A percentile compares a stretch with the other conserved stretches of the same genome.
Conservation (phyloP, 352 stramenopile genomes). For the Phytophthora idaei region DNA sequence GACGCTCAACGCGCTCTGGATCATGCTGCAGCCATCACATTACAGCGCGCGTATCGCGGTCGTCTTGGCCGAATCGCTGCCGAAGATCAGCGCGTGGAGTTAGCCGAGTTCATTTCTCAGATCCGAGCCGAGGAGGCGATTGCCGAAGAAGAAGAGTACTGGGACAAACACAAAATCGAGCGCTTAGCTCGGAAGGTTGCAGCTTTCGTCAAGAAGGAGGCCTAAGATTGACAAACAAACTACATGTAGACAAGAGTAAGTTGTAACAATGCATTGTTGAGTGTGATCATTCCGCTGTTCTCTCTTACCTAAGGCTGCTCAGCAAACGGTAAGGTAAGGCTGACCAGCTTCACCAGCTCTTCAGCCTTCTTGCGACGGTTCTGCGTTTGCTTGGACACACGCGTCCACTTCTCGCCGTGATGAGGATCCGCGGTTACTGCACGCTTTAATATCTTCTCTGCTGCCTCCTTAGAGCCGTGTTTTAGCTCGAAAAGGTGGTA, state of each 20-base stretch:
- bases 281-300: slow-evolving; percentile 13
- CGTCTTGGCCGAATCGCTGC: slow-evolving; percentile 84
- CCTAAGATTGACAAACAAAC: slow-evolving; percentile 28
- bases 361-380: slow-evolving; percentile 85
- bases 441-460: slow-evolving; percentile 85
- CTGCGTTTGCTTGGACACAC: slow-evolving; percentile 92
- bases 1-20: slow-evolving; percentile 83
- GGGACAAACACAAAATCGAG: slow-evolving; percentile 59
- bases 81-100: slow-evolving; percentile 85
- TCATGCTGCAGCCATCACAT: slow-evolving; percentile 73
- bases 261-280: slow-evolving; percentile 29
- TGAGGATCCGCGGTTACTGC: slow-evolving; percentile 93
- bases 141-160: slow-evolving; percentile 88
- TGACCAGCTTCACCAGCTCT: slow-evolving; percentile 84
- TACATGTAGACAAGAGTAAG: slow-evolving; percentile 27
- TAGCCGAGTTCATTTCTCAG: slow-evolving; percentile 93
- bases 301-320: slow-evolving; percentile 51
- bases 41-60: slow-evolving; percentile 89
- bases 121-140: slow-evolving; percentile 91
- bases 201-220: slow-evolving; percentile 70
- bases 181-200: slow-evolving; percentile 54
- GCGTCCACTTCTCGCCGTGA: slow-evolving; percentile 95
- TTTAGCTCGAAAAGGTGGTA: slow-evolving; percentile 98
- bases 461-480: slow-evolving; percentile 80
- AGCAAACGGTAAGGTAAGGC: slow-evolving; percentile 73